Evolutionary conservation across 148 eudicot species (phyloP), one percentile per base, ranked within the genome.

Genomic region (Chenopodium suecicum): DNA sequence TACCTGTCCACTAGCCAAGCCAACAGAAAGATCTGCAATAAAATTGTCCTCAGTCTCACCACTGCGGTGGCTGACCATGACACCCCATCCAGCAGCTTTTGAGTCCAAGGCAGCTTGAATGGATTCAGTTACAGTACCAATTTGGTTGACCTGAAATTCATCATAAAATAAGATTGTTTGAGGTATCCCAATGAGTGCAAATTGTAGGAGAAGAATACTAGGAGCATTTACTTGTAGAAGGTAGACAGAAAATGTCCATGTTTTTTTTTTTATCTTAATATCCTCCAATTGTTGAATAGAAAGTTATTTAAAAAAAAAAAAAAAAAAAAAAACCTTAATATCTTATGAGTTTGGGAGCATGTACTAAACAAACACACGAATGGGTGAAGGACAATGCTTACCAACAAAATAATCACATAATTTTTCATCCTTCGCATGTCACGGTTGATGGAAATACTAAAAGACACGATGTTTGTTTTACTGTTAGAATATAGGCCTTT

Each of bases 1-100:
- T 23, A 93, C 98, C 98, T 95, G 99, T 86, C 99, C 99, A 86
- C 99, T 93, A 78, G 99, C 99, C 85, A 95, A 89, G 72, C 99
- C 99, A 77, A 95, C 99, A 52, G 99, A 93, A 60, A 95, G 91
- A 90, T 95, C 99, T 67, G 99, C 99, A 82, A 95, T 95, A 83
- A 95, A 95, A 84, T 94, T 93, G 88, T 95, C 99, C 87, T 92
- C 99, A 56, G 99, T 95, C 86, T 95, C 99, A 82, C 99, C 99
- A 87, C 99, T 95, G 27, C 99, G 93, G 85, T 95, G 99, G 85
- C 99, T 95, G 86, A 95, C 99, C 99, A 95, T 95, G 74, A 95
- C 98, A 74, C 97, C 99, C 99, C 99, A 95, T 80, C 99, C 99
- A 83, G 99, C 99, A 82, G 99, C 98, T 86, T 95, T 93, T 6